Base-by-base conservation (phyloP, 75 land plant species). In the Pinus tabuliformis region DNA sequence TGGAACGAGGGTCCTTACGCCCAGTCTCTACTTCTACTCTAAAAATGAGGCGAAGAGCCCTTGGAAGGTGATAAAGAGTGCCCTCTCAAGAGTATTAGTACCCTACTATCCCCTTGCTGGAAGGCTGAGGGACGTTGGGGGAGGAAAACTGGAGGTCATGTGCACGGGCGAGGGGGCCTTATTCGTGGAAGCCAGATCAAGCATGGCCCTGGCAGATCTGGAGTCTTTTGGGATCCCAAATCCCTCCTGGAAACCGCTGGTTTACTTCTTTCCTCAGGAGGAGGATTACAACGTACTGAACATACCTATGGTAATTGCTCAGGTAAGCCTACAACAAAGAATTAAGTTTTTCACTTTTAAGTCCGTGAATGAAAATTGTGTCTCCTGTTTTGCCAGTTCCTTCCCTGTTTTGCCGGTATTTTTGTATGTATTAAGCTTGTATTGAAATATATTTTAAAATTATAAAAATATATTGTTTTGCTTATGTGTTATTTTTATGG, bases 81-180 rank as follows among this genome's bases (percentile, higher is more conserved):
- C 89, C 9, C 80, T 86, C 37, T 56, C 89, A 11, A 30, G 15
- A 1, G 82, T 84, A 9, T 14, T 89, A 22, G 89, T 89, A 5
- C 88, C 82, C 6, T 86, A 89, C 73, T 86, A 86, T 74, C 89
- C 91, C 21, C 80, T 89, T 20, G 74, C 89, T 1, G 91, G 89
- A 20, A 81, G 89, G 81, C 75, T 84, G 11, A 62, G 75, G 33
- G 89, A 83, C 54, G 70, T 80, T 9, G 52, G 57, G n/a, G 70
- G 75, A 33, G 88, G 91, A 22, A 89, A 89, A 59, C 72, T 89
- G 4, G 89, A 86, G 68, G 77, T 89, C 28, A 71, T 42, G 22
- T 89, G 83, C 42, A 79, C 78, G 0, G 75, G 61, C 1, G 64
- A 73, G 14, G 89, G 91, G 33, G 88, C 78, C 14, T 60, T 86